phyloP scores from a whole-genome alignment of 2,329 filamentous ascomycete species.

The Ascocoryne sarcoides region DNA sequence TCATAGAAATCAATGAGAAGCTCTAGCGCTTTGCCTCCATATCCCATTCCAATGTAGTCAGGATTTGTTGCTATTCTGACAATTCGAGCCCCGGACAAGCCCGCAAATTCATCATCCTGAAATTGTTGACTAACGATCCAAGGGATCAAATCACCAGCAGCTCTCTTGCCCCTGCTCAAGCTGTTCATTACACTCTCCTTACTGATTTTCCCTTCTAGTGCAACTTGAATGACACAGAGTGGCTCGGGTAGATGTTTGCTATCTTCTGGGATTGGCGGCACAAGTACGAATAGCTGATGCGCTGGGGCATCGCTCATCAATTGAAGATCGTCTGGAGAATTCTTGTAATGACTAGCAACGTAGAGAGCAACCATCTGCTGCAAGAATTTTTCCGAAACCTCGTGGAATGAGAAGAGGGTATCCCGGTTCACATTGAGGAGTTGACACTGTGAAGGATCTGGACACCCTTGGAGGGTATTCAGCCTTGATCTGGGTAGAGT shows the following conservation, averaged over 20 bases:
- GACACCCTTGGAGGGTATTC: slow-evolving; percentile 50
- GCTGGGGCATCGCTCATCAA: slow-evolving; percentile 97
- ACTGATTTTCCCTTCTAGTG: slow-evolving; percentile 91
- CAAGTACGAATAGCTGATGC: slow-evolving; percentile 90
- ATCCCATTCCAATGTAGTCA: slow-evolving; percentile 86
- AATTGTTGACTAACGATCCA: slow-evolving; percentile 98
- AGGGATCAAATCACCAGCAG: slow-evolving; percentile 87
- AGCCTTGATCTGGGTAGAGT: slow-evolving; percentile 56
- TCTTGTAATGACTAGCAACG: slow-evolving; percentile 96
- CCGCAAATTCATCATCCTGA: slow-evolving; percentile 93
- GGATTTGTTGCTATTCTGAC: slow-evolving; percentile 96
- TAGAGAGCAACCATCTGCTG: slow-evolving; percentile 98
- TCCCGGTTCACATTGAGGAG: slow-evolving; percentile 92
- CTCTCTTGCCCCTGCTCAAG: slow-evolving; percentile 78
- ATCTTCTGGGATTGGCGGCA: slow-evolving; percentile 72
- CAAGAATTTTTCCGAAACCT: slow-evolving; percentile 91
- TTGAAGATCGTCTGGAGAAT: slow-evolving; percentile 95
- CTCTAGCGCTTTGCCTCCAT: slow-evolving; percentile 80
- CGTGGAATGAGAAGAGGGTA: slow-evolving; percentile 95
- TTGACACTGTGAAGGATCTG: slow-evolving; percentile 85
- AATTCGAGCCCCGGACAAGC: slow-evolving; percentile 81
- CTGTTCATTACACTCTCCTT: slow-evolving; percentile 84
- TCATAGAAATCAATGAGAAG: slow-evolving; percentile 90
- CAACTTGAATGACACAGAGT: slow-evolving; percentile 88
- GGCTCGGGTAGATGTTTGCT: slow-evolving; percentile 80